These are phyloP conservation scores for Mycosphaerella arachidis DNA, from an alignment of 2,329 filamentous ascomycete genomes.

Conservation along the genomic window DNA sequence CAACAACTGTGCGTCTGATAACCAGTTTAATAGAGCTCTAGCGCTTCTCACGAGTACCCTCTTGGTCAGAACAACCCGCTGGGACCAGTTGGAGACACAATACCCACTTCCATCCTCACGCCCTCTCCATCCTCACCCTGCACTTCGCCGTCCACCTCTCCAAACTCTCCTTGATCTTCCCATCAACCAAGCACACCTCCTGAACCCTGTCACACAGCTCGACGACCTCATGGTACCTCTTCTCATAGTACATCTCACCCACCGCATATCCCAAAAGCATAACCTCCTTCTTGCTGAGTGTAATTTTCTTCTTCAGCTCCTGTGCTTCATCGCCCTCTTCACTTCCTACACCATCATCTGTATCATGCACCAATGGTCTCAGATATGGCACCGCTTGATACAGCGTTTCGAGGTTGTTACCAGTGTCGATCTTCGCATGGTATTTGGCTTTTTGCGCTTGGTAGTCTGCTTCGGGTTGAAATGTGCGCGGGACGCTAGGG, in stretches of 20 bases:
- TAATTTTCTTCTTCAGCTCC: constrained; percentile 9
- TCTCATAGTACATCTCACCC: constrained; percentile 55
- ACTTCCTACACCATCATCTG: neutral
- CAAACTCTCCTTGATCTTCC: constrained; percentile 20
- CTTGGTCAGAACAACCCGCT: too few relatives aligned
- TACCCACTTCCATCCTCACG: too few relatives aligned
- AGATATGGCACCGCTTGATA: constrained; percentile 19
- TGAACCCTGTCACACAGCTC: constrained; percentile 24
- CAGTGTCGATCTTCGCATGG: constrained; percentile 29
- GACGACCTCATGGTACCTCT: constrained; percentile 49
- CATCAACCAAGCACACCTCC: constrained; percentile 22
- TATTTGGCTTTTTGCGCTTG: constrained; percentile 29
- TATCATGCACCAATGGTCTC: neutral
- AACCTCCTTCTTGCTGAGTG: constrained; percentile 29
- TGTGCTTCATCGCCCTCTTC: neutral
- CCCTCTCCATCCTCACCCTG: constrained; percentile 7
- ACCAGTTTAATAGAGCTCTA: too few relatives aligned
- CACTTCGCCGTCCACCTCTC: constrained; percentile 26
- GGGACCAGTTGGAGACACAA: too few relatives aligned
- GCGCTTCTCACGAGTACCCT: too few relatives aligned
- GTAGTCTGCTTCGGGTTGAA: constrained; percentile 33
- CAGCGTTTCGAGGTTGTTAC: constrained; percentile 23
- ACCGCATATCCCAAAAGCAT: constrained; percentile 49
- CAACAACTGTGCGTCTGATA: too few relatives aligned
- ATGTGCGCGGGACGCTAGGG: constrained; percentile 26